These are phyloP conservation scores for Amylocystis lapponica DNA, from an alignment of 768 basidiomycete species.

Conservation along the genomic window DNA sequence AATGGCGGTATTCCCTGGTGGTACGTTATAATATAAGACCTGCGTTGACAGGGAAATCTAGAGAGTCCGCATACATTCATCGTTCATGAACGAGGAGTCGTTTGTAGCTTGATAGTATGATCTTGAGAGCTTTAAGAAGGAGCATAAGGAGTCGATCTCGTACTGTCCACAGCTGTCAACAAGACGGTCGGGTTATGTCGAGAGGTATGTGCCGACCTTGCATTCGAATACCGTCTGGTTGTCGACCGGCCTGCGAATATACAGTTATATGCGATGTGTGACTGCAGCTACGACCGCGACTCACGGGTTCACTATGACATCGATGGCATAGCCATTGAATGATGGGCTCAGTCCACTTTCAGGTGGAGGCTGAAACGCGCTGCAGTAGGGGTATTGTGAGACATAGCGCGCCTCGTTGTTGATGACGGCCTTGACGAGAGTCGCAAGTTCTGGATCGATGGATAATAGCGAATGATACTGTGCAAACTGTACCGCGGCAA, in stretches of 20 bases:
- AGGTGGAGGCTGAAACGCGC: conserved; percentile 75
- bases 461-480: conserved; percentile 59
- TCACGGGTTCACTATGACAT: conserved; percentile 70
- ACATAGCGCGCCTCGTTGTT: conserved; percentile 77
- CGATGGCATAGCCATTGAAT: conserved; percentile 64
- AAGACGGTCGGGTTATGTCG: no score
- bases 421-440: conserved; percentile 73
- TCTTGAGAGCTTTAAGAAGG: conserved; percentile 73
- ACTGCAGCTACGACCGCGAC: conserved; percentile 16
- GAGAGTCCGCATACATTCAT: conserved; percentile 45
- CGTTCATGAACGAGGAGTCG: conserved; percentile 67
- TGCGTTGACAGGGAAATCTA: neutral
- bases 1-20: conserved; percentile 59
- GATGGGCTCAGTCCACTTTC: conserved; percentile 63
- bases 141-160: conserved; percentile 74
- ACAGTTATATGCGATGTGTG: conserved; percentile 1
- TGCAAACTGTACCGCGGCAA: conserved; percentile 45
- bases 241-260: conserved; percentile 56
- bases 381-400: conserved; percentile 70
- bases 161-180: conserved; percentile 36
- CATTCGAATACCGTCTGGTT: conserved; percentile 74
- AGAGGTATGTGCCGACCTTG: conserved; percentile 44
- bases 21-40: neutral
- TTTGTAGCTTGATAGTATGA: conserved; percentile 69
- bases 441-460: conserved; percentile 51